phyloP scores from a whole-genome alignment of 208 protist species.

The Tritrichomonas musculus region DNA sequence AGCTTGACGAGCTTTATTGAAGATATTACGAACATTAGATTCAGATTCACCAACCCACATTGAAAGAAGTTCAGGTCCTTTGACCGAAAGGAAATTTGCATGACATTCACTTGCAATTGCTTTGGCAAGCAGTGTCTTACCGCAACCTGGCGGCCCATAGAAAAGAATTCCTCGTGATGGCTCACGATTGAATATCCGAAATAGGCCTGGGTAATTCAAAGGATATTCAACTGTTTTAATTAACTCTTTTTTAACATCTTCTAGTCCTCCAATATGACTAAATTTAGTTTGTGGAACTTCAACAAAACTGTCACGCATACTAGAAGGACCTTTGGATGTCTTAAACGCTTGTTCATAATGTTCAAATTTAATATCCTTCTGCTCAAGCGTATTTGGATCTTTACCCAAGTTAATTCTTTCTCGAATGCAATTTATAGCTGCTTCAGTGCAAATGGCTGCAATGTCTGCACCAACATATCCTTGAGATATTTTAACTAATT shows the following conservation, averaged over 20 bases:
- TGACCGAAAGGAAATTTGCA: slow-evolving; percentile 99
- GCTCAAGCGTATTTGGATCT: not conserved
- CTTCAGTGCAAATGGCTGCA: slow-evolving; percentile 96
- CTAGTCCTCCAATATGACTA: slow-evolving; percentile 90
- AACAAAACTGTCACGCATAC: slow-evolving; percentile 95
- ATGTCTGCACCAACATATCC: slow-evolving; percentile 98
- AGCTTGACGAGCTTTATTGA: slow-evolving; percentile 97
- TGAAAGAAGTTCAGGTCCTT: slow-evolving; percentile 99
- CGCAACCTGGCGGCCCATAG: slow-evolving; percentile 70
- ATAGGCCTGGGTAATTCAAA: slow-evolving; percentile 98
- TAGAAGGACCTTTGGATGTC: slow-evolving; percentile 92
- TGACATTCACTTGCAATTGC: slow-evolving; percentile 67
- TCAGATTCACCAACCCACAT: slow-evolving; percentile 99
- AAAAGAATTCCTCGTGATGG: slow-evolving; percentile 80
- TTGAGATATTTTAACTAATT: no score
- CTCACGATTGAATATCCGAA: slow-evolving; percentile 96
- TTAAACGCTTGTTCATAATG: slow-evolving; percentile 92
- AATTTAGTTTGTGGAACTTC: slow-evolving; percentile 97
- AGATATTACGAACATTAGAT: slow-evolving; percentile 98
- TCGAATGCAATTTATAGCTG: slow-evolving; percentile 97
- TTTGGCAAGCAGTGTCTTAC: slow-evolving; percentile 75
- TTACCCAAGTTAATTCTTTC: slow-evolving; percentile 97
- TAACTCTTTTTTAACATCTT: slow-evolving; percentile 70
- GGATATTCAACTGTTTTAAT: slow-evolving; percentile 99
- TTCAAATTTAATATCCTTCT: slow-evolving; percentile 55